Evolutionary conservation across 2,329 filamentous ascomycete genomes (phyloP), one percentile per base, ranked within the genome.

Genomic region (Diaporthe humulicola): DNA sequence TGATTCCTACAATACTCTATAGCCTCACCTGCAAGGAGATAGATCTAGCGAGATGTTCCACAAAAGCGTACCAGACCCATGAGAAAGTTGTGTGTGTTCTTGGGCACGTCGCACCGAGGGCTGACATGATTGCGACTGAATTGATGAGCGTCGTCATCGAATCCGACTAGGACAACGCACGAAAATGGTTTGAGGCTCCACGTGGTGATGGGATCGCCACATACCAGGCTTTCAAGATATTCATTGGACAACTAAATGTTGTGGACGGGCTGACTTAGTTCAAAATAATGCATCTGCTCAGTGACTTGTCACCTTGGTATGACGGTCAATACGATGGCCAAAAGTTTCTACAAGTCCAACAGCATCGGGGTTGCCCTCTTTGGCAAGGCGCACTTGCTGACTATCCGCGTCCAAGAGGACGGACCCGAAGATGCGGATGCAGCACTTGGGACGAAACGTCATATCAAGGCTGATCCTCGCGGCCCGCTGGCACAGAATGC

Each of bases 391-490:
- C 4, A 52, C 9, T 4, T 2, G 61, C 4, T 22, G 61, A 28
- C 30, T 33, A 48, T 19, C 45, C 30, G 61, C 36, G 17, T 4
- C 1, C 4, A 19, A 38, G 15, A 25, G 40, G 61, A 8, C 8
- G 45, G 48, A 22, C n/a, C n/a, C 40, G 4, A n/a, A 28, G n/a
- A 14, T 5, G 64, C 4, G 22, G 9, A 3, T n/a, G 22, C 30
- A 19, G 30, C 64, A 69, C 22, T 54, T 54, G 33, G 33, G 64
- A 69, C 4, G 64, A 69, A 69, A 69, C 64, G 48, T 69, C 64
- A 69, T 17, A n/a, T n/a, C n/a, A 22, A 54, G 64, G 33, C 48
- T 54, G 48, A 54, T 9, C 33, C n/a, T 5, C n/a, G 14, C 17
- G 2, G 19, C 33, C 33, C n/a, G n/a, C n/a, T n/a, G n/a, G n/a